phyloP scores from a whole-genome alignment of 257 asterid species.

The Solanum peruvianum region DNA sequence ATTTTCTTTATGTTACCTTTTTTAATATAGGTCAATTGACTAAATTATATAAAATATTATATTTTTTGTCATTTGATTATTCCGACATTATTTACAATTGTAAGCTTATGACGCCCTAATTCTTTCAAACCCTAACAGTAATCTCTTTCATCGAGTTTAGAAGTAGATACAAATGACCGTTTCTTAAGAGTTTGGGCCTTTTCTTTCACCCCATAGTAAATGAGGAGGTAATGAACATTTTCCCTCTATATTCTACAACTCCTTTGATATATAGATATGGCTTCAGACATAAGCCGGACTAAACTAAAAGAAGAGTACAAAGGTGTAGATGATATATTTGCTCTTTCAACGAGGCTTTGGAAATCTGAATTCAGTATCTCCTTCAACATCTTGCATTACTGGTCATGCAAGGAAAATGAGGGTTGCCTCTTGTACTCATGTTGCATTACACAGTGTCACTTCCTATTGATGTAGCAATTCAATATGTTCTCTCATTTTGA shows the following conservation, averaged over 20 bases:
- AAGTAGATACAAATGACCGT: not conserved
- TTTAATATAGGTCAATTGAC: too few species aligned
- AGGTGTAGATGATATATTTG: not conserved
- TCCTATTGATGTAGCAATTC: not conserved
- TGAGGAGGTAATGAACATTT: not conserved
- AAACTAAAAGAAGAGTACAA: not conserved
- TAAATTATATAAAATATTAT: too few species aligned
- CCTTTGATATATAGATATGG: too few species aligned
- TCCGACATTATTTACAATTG: too few species aligned
- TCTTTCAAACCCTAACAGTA: too few species aligned
- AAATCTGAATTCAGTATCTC: not conserved
- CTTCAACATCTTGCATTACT: constrained; percentile 4
- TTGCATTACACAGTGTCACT: not conserved
- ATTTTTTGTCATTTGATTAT: too few species aligned
- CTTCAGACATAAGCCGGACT: not conserved
- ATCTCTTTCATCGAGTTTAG: not conserved
- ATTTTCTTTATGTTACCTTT: too few species aligned
- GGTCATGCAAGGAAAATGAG: not conserved
- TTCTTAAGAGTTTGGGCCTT: not conserved
- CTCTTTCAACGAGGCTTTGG: not conserved
- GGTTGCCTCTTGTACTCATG: not conserved
- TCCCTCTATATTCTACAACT: not conserved
- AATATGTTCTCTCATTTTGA: constrained; percentile 20
- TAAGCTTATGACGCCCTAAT: too few species aligned
- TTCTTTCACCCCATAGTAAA: not conserved